Percentiles rank a stretch among this genome's conserved stretches.
These are phyloP conservation scores for Takakia lepidozioides DNA, from an alignment of 225 moss, liverwort and hornwort genomes.

Conservation along the genomic window DNA sequence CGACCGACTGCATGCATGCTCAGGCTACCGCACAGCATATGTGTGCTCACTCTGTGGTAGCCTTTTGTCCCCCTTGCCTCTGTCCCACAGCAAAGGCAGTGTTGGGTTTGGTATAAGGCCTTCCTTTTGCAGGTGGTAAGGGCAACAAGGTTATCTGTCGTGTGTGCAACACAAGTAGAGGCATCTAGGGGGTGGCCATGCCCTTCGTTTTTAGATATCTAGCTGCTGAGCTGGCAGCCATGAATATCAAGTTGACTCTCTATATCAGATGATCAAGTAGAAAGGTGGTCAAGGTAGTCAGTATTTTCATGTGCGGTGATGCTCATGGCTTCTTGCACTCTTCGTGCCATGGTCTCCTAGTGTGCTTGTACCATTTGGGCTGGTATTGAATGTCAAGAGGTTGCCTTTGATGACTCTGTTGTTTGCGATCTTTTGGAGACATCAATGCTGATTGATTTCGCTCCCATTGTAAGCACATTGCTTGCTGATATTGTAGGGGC, in stretches of 20 bases:
- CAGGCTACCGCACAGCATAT: conserved; percentile 75
- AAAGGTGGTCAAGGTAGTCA: too few relatives aligned
- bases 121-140: conserved; percentile 32
- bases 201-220: conserved; percentile 94
- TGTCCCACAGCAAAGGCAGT: conserved; percentile 30
- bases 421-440: too few relatives aligned
- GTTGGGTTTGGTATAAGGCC: conserved; percentile 36
- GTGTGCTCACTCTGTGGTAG: conserved; percentile 80
- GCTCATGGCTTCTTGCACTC: too few relatives aligned
- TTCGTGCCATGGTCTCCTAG: too few relatives aligned
- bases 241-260: conserved; percentile 89
- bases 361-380: too few relatives aligned
- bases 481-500: too few relatives aligned
- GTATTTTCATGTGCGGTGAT: too few relatives aligned
- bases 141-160: conserved; percentile 56
- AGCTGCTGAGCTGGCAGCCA: conserved; percentile 84
- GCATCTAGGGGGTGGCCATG: conserved; percentile 84
- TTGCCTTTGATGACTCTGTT: too few relatives aligned
- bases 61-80: conserved; percentile 49
- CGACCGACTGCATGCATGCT: conserved; percentile 89
- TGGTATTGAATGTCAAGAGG: too few relatives aligned
- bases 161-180: conserved; percentile 69
- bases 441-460: too few relatives aligned
- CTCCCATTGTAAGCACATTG: too few relatives aligned
- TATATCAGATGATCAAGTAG: conserved; percentile 32